Evolutionary conservation across 2,329 filamentous ascomycete genomes (phyloP), one percentile per base, ranked within the genome.

Genomic region (Graphilbum ipis-grandicollis): DNA sequence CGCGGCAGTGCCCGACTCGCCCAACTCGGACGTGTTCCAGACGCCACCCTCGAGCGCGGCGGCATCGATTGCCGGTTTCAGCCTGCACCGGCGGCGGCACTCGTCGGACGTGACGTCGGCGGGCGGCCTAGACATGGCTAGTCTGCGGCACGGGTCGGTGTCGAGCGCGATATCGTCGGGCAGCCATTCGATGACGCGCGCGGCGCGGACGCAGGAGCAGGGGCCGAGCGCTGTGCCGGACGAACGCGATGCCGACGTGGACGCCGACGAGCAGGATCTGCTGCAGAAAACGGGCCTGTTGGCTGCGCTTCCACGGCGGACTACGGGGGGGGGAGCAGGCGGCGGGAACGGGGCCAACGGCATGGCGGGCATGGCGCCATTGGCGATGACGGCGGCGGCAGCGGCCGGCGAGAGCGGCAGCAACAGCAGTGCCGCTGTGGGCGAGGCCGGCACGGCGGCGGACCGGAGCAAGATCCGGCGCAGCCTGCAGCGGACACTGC

Each of bases 401-500:
- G 41, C 52, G 36, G 56, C 62, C 32, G 73, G 77, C 5, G 38
- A 30, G 7, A 14, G 17, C 15, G 25, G 14, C 19, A 36, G 12
- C 36, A 36, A 21, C 39, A 36, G n/a, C 38, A 34, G 5, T 10
- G 19, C 9, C 18, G 23, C n/a, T n/a, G 3, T 29, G 30, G 8
- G 37, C 43, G 64, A 42, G 73, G 66, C 38, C 83, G 76, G 50
- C 74, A 84, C 93, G 84, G n/a, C 8, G 9, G 14, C n/a, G 12
- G 74, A 79, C 31, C 66, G 64, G 44, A 75, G 66, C 39, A 84
- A 78, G 51, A 75, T 86, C 35, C 77, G 88, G 19, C 76, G 85
- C 43, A 93, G 85, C 52, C 61, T 96, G 13, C 88, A 94, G 48
- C 80, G 85, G 39, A 93, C 86, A 12, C 68, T 96, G 40, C 74